Evolutionary conservation across 139 green algal species (phyloP), one percentile per base, ranked within the genome.

Genomic region (Chlamydomonas schloesseri): DNA sequence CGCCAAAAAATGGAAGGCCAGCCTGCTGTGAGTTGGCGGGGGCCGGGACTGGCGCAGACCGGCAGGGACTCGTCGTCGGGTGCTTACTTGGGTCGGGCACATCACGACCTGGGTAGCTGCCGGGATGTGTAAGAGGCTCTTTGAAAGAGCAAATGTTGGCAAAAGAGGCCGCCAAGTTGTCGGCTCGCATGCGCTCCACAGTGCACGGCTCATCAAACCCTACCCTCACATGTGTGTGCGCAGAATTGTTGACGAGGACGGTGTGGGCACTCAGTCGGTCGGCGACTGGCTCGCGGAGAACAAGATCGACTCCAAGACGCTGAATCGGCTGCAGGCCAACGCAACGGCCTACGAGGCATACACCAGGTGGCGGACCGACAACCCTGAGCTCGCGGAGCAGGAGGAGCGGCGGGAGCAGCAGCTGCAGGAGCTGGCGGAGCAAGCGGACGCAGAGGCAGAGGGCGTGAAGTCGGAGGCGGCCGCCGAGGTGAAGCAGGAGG

Each of bases 1-100:
- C 24, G 94, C 96, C 67, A 98, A 97, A 89, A 98, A 98, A 88
- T 98, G 96, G 96, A 97, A 97, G 93, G 88, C 55, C 68, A 96
- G 90, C 78, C 67, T 98, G 20, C 97, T 88, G 89, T 91, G 81
- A 31, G 72, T 79, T 50, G 42, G 42, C 42, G 42, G 42, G 6
- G 8, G 73, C 72, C 10, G 10, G 26, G 57, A 46, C 67, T 46
- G 3, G 65, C 47, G 69, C 20, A 33, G 26, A 37, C 33, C 28
- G n/a, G n/a, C n/a, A n/a, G n/a, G n/a, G n/a, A n/a, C n/a, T n/a
- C n/a, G n/a, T n/a, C n/a, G n/a, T n/a, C n/a, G n/a, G n/a, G n/a
- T n/a, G n/a, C n/a, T n/a, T n/a, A n/a, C n/a, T n/a, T n/a, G n/a
- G n/a, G n/a, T n/a, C n/a, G n/a, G n/a, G n/a, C n/a, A n/a, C n/a